Percentiles rank a stretch among this genome's conserved stretches.
Evolutionary conservation across 192 early-diverging fungal species (phyloP).

Genomic region (Coemansia sp.): DNA sequence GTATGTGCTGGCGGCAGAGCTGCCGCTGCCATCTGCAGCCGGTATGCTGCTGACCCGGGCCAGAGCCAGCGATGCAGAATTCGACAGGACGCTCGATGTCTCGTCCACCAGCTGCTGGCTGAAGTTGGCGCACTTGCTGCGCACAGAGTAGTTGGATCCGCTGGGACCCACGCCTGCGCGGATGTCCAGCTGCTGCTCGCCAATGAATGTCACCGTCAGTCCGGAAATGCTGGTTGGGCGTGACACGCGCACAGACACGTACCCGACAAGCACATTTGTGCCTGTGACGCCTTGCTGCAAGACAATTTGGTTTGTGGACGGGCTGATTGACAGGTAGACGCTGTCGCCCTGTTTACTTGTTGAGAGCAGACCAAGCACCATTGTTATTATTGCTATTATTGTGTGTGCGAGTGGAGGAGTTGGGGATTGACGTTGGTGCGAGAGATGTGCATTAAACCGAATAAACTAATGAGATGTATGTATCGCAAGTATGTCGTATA

Average conservation of each 20-base stretch:
- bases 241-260: constrained; percentile 15
- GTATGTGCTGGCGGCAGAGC: constrained; percentile 6
- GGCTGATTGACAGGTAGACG: constrained; percentile 14
- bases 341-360: constrained; percentile 2
- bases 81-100: not conserved
- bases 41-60: not conserved
- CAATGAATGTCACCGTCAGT: constrained; percentile 24
- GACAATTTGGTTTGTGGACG: constrained; percentile 37
- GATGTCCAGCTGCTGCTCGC: constrained; percentile 32
- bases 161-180: constrained; percentile 41
- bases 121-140: constrained; percentile 19
- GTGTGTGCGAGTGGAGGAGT: not conserved
- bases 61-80: not conserved
- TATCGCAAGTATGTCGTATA: too few relatives aligned
- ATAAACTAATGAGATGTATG: too few relatives aligned
- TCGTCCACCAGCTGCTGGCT: constrained; percentile 17
- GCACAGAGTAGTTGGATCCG: constrained; percentile 14
- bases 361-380: constrained; percentile 6
- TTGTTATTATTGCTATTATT: not conserved
- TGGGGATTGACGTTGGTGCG: not conserved
- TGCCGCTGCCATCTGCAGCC: not conserved
- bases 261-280: constrained; percentile 31
- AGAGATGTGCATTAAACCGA: not conserved
- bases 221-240: constrained; percentile 12
- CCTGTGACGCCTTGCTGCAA: constrained; percentile 12